Evolutionary conservation across 2,329 filamentous ascomycete genomes (phyloP).

Genomic region (Didymella arachidicola): DNA sequence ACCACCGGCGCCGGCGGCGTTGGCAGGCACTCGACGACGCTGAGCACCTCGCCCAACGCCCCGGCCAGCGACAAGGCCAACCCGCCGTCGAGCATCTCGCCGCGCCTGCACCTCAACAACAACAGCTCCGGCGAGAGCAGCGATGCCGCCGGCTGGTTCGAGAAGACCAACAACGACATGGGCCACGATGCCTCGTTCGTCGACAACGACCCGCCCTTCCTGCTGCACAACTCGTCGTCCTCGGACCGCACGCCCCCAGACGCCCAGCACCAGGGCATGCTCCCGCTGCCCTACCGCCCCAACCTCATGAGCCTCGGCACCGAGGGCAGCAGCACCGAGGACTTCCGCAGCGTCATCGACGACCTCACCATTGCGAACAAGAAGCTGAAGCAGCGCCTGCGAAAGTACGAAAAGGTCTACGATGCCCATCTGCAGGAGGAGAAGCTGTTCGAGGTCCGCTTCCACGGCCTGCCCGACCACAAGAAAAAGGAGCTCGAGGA

Average conservation of each 20-base stretch:
- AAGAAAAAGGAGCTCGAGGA: conserved; percentile 82
- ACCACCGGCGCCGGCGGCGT: background rate
- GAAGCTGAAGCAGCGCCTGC: conserved; percentile 75
- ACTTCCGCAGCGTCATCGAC: conserved; percentile 84
- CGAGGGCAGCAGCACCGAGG: conserved; percentile 70
- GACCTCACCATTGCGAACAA: conserved; percentile 87
- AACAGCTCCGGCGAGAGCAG: conserved; percentile 60
- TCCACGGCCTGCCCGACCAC: conserved; percentile 73
- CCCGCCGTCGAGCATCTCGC: conserved; percentile 53
- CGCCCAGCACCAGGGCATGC: conserved; percentile 25
- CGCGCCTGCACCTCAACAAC: conserved; percentile 44
- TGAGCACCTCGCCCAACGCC: conserved; percentile 33
- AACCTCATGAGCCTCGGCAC: conserved; percentile 53
- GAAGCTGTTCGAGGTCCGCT: conserved; percentile 82
- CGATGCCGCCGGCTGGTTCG: conserved; percentile 62
- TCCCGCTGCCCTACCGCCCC: conserved; percentile 39
- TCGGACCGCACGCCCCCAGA: conserved; percentile 53
- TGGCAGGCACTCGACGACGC: conserved; percentile 21
- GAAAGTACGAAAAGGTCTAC: conserved; percentile 72
- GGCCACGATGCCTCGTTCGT: conserved; percentile 47
- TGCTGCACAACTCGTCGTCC: conserved; percentile 56
- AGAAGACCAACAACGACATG: conserved; percentile 59
- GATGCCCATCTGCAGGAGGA: conserved; percentile 74
- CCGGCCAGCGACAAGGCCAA: conserved; percentile 48
- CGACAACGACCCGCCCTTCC: conserved; percentile 57